phyloP scores from a whole-genome alignment of 2,329 filamentous ascomycete species.

The Lizonia empirigonia region DNA sequence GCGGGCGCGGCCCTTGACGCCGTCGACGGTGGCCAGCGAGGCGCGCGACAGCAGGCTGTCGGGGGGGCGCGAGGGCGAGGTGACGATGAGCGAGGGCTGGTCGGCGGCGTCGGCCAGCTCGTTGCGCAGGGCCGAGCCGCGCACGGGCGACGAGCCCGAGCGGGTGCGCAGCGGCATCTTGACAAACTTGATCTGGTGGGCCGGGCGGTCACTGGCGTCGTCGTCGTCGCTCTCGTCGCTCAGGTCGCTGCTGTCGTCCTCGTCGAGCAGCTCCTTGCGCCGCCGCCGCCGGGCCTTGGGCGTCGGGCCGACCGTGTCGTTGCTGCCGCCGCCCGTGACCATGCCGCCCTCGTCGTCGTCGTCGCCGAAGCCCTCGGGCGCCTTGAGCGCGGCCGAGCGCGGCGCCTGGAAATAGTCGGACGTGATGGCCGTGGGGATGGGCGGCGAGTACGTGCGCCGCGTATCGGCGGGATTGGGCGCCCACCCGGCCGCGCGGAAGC shows the following conservation, averaged over 20 bases:
- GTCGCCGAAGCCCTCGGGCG: conserved; percentile 64
- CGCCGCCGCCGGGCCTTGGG: conserved; percentile 68
- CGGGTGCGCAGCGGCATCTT: conserved; percentile 91
- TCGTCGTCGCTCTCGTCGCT: conserved; percentile 86
- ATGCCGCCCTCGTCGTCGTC: conserved; percentile 73
- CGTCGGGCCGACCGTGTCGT: conserved; percentile 71
- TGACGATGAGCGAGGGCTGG: conserved; percentile 57
- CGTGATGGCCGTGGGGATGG: conserved; percentile 80
- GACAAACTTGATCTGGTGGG: conserved; percentile 91
- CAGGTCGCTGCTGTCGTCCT: conserved; percentile 83
- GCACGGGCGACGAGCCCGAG: conserved; percentile 83
- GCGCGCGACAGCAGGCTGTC: conserved; percentile 63
- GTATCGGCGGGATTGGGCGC: conserved; percentile 73
- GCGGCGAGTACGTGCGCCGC: conserved; percentile 83
- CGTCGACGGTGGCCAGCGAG: conserved; percentile 73
- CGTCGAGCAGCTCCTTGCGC: conserved; percentile 75
- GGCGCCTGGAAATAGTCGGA: conserved; percentile 83
- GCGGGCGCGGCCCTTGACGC: conserved; percentile 70
- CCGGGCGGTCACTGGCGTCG: conserved; percentile 65
- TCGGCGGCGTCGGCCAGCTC: conserved; percentile 60
- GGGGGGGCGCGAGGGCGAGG: conserved; percentile 59
- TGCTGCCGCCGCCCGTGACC: conserved; percentile 68
- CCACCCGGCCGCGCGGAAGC: conserved; percentile 85
- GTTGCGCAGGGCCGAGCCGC: conserved; percentile 57
- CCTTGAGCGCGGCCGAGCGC: conserved; percentile 61